These are phyloP conservation scores for Eucalyptus coolabah DNA, from an alignment of 345 rosid genomes.

Conservation along the genomic window DNA sequence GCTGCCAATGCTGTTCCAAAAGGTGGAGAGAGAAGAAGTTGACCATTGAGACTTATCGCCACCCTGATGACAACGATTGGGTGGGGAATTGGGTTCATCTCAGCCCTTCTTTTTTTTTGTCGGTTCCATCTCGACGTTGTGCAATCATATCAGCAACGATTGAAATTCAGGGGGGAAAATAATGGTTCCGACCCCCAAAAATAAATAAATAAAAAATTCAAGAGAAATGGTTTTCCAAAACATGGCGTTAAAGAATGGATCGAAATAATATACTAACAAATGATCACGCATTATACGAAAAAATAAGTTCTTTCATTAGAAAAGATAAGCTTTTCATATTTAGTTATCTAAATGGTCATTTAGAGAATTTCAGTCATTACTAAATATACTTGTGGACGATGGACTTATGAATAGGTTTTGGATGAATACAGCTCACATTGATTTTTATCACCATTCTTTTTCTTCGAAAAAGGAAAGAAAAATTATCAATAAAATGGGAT, in stretches of 20 bases:
- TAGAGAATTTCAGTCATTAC: rapidly evolving
- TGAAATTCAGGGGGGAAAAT: not conserved
- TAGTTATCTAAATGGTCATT: not conserved
- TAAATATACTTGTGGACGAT: not conserved
- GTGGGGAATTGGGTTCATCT: not conserved
- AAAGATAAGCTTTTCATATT: not conserved
- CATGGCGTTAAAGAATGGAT: not conserved
- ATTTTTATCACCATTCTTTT: not conserved
- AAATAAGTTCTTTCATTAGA: not conserved
- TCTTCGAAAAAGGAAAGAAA: not conserved
- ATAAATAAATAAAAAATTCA: not conserved
- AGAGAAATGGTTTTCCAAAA: not conserved
- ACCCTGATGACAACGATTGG: not conserved
- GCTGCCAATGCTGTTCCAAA: not conserved
- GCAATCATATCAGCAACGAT: not conserved
- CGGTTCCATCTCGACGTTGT: not conserved
- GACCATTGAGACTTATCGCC: not conserved
- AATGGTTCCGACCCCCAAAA: no score
- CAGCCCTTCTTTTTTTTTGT: not conserved
- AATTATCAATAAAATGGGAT: not conserved
- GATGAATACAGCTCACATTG: not conserved
- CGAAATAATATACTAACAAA: not conserved
- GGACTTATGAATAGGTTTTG: not conserved
- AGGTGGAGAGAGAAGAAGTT: not conserved
- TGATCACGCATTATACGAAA: not conserved